phyloP scores from a whole-genome alignment of 2,329 filamentous ascomycete species.

The Hymenoscyphus linearis region DNA sequence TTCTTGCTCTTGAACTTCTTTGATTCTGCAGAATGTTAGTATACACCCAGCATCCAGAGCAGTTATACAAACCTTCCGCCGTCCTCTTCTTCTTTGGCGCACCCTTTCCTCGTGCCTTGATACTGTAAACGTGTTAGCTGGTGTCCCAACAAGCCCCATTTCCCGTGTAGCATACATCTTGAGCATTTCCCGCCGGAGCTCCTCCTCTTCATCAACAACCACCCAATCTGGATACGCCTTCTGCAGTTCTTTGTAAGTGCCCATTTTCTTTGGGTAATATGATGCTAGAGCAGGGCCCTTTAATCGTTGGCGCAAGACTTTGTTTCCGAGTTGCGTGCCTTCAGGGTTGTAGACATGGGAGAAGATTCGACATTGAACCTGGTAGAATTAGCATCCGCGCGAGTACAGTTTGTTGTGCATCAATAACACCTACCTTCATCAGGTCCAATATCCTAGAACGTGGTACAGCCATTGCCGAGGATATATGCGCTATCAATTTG shows the following conservation, averaged over 20 bases:
- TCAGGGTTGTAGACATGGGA: slow-evolving; percentile 86
- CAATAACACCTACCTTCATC: slow-evolving; percentile 58
- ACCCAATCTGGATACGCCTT: slow-evolving; percentile 42
- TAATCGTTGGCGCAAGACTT: slow-evolving; percentile 82
- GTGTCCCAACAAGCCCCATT: background rate
- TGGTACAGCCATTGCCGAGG: slow-evolving; percentile 54
- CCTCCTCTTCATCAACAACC: slow-evolving; percentile 65
- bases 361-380: slow-evolving; percentile 92
- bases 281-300: slow-evolving; percentile 75
- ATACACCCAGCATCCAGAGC: background rate
- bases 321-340: slow-evolving; percentile 77
- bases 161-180: slow-evolving; percentile 44
- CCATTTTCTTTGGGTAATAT: slow-evolving; percentile 77
- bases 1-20: slow-evolving; percentile 43
- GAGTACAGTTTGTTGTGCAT: background rate
- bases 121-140: slow-evolving; percentile 41
- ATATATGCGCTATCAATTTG: slow-evolving; percentile 2
- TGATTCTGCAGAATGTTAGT: slow-evolving; percentile 33
- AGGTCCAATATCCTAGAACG: slow-evolving; percentile 63
- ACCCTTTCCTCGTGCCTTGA: slow-evolving; percentile 78
- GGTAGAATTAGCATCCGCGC: slow-evolving; percentile 9
- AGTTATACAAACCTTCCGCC: slow-evolving; percentile 32
- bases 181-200: slow-evolving; percentile 73
- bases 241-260: slow-evolving; percentile 64
- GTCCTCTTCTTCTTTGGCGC: slow-evolving; percentile 84